These are phyloP conservation scores for Pleurotus cornucopiae DNA, from an alignment of 768 basidiomycete species.

Conservation along the genomic window DNA sequence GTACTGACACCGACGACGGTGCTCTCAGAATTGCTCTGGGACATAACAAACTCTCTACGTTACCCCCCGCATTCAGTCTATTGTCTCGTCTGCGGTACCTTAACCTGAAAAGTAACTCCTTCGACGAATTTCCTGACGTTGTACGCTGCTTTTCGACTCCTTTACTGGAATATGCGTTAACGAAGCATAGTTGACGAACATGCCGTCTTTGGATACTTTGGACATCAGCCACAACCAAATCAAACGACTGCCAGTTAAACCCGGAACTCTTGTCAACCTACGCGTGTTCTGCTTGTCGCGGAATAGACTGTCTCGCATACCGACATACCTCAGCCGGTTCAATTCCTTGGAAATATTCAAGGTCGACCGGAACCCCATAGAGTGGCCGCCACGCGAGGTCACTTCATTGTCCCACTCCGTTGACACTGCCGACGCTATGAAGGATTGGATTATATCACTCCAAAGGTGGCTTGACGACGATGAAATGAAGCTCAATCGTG, in stretches of 20 bases:
- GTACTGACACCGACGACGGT: neutral
- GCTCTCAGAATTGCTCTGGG: slow-evolving; percentile 76
- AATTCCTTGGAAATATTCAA: slow-evolving; percentile 72
- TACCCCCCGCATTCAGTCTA: slow-evolving; percentile 72
- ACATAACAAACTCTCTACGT: slow-evolving; percentile 74
- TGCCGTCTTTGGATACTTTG: slow-evolving; percentile 88
- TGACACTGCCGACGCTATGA: slow-evolving; percentile 49
- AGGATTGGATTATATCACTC: slow-evolving; percentile 67
- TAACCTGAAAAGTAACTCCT: slow-evolving; percentile 81
- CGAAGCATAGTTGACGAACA: slow-evolving; percentile 62
- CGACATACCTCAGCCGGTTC: slow-evolving; percentile 75
- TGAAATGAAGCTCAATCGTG: slow-evolving; percentile 34
- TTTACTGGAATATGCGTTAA: slow-evolving; percentile 1
- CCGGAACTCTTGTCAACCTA: slow-evolving; percentile 75
- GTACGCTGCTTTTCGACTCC: slow-evolving; percentile 43
- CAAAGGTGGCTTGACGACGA: slow-evolving; percentile 75
- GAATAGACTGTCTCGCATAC: slow-evolving; percentile 80
- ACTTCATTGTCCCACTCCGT: slow-evolving; percentile 38
- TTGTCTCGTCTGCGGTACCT: slow-evolving; percentile 78
- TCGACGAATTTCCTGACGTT: slow-evolving; percentile 81
- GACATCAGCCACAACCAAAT: slow-evolving; percentile 94
- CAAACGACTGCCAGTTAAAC: slow-evolving; percentile 68
- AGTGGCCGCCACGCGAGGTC: slow-evolving; percentile 79
- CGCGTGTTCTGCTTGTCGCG: slow-evolving; percentile 81
- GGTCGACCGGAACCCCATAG: slow-evolving; percentile 87